phyloP scores from a whole-genome alignment of 805 yeast species.

The Myxozyma udenii region DNA sequence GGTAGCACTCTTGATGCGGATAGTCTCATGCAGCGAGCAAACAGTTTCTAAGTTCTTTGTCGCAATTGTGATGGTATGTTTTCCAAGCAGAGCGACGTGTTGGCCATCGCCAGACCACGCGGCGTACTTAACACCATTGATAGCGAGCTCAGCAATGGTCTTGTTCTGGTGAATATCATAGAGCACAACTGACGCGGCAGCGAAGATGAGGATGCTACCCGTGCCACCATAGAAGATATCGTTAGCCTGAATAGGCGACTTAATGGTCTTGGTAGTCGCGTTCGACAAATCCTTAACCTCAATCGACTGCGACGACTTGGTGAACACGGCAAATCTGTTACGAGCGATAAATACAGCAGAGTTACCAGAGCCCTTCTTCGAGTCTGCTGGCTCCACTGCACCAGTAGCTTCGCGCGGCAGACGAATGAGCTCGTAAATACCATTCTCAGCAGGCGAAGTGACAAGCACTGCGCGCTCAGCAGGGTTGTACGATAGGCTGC shows the following conservation, averaged over 20 bases:
- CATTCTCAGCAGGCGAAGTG: slow-evolving; percentile 62
- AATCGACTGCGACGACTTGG: slow-evolving; percentile 60
- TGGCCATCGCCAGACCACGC: slow-evolving; percentile 87
- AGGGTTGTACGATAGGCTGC: slow-evolving; percentile 85
- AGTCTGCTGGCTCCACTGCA: slow-evolving; percentile 86
- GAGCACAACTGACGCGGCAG: slow-evolving; percentile 66
- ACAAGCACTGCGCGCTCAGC: slow-evolving; percentile 83
- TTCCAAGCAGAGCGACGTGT: slow-evolving; percentile 80
- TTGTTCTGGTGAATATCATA: slow-evolving; percentile 93
- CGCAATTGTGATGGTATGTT: slow-evolving; percentile 89
- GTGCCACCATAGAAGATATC: slow-evolving; percentile 71
- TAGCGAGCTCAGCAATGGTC: slow-evolving; percentile 63
- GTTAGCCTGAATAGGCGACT: slow-evolving; percentile 51
- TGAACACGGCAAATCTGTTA: slow-evolving; percentile 84
- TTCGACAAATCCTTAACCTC: slow-evolving; percentile 82
- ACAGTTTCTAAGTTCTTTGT: slow-evolving; percentile 71
- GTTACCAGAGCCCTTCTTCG: slow-evolving; percentile 74
- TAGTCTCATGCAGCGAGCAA: slow-evolving; percentile 90
- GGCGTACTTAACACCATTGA: slow-evolving; percentile 79
- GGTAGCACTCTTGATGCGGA: slow-evolving; percentile 92
- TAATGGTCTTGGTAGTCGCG: slow-evolving; percentile 75
- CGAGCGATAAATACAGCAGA: slow-evolving; percentile 91
- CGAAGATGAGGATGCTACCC: slow-evolving; percentile 75
- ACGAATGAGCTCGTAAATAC: slow-evolving; percentile 66
- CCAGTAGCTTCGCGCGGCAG: slow-evolving; percentile 86